These are phyloP conservation scores for Mercurialis annua DNA, from an alignment of 345 rosid species.

Conservation along the genomic window DNA sequence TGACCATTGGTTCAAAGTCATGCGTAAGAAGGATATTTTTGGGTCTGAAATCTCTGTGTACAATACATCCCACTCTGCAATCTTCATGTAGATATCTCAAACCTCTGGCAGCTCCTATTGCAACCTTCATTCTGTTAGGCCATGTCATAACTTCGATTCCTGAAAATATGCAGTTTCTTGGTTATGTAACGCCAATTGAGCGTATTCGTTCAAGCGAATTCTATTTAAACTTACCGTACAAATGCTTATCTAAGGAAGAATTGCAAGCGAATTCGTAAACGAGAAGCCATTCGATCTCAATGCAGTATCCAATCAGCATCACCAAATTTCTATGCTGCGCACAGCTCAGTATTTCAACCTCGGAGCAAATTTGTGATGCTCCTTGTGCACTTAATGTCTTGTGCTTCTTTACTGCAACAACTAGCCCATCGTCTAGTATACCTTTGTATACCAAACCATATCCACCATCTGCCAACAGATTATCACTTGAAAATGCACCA, in stretches of 20 bases:
- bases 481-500: slow-evolving; percentile 39
- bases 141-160: slow-evolving; percentile 39
- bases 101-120: slow-evolving; percentile 68
- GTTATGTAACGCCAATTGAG: not conserved
- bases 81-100: slow-evolving; percentile 71
- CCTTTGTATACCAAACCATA: slow-evolving; percentile 55
- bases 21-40: slow-evolving; percentile 65
- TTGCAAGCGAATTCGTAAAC: slow-evolving; percentile 65
- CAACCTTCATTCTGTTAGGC: slow-evolving; percentile 48
- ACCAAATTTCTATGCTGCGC: slow-evolving; percentile 69
- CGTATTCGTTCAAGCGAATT: not conserved
- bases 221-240: slow-evolving; percentile 39
- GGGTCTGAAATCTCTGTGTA: slow-evolving; percentile 66
- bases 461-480: slow-evolving; percentile 57
- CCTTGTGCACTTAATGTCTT: slow-evolving; percentile 47
- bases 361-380: slow-evolving; percentile 57
- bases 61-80: slow-evolving; percentile 69
- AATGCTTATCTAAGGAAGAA: slow-evolving; percentile 59
- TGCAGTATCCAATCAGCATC: slow-evolving; percentile 61
- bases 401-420: slow-evolving; percentile 58
- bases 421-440: slow-evolving; percentile 48
- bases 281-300: slow-evolving; percentile 53
- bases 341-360: slow-evolving; percentile 62
- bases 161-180: slow-evolving; percentile 12
- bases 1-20: slow-evolving; percentile 60